Base-by-base conservation (phyloP, 2,329 filamentous ascomycete species). In the Exophiala spinifera region DNA sequence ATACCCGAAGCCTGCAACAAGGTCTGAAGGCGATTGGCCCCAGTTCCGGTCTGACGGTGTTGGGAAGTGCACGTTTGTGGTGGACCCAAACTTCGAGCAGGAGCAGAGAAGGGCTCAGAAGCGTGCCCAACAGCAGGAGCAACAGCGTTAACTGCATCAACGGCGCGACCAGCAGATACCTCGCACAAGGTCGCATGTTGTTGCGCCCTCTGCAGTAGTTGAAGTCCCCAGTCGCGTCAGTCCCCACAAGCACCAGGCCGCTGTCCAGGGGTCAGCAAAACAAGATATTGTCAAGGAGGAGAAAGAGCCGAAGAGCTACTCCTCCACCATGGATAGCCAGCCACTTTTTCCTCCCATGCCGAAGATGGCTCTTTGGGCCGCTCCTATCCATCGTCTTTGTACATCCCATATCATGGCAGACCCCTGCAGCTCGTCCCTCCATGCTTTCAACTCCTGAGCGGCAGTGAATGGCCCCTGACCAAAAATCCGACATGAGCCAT, bases 1-100 rank as follows among this genome's bases (percentile, higher is more conserved):
- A 67, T 99, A 96, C 65, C 74, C 84, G 21, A 95, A 91, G 69
- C 87, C 91, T 11, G 75, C 80, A 4, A 83, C 86, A 63, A 89
- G 91, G 65, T 85, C 91, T 58, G 87, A 95, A 65, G 94, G 94
- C 39, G 86, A 91, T 60, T 99, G 94, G 94, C 94, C 94, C 0
- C 94, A 99, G 66, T 96, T 99, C 67, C 85, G 91, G 50, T 88
- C 89, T 62, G 90, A 91, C 6, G 84, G 86, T 23, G 79, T 89
- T 43, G 92, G 92, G 20, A 91, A 94, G 61, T 99, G 94, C 64
- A 94, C 94, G 0, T 99, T 99, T 70, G 82, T 99, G 14, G 91
- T 96, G 66, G 92, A 96, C 64, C 61, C 77, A 77, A 63, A 78
- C 68, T 66, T 70, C 62, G 65, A 80, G 74, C 70, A 80, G 73